Conservation (phyloP, 441 rosid species). For the Cnidoscolus chayamansa region DNA sequence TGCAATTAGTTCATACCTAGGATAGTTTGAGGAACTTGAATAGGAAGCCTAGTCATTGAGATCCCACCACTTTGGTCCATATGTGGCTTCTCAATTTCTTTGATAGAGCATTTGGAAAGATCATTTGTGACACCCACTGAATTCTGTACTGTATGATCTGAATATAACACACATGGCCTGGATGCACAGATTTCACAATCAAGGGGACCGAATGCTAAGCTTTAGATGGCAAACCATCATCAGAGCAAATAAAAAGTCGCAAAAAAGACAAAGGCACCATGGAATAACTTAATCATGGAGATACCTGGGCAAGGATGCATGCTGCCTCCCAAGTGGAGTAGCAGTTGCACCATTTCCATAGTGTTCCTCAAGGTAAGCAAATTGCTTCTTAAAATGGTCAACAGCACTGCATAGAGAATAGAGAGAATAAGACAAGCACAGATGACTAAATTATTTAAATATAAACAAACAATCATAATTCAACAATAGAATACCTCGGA, state of each 20-base stretch:
- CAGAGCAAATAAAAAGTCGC: background rate
- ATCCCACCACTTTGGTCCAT: constrained; percentile 55
- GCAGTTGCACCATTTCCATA: constrained; percentile 75
- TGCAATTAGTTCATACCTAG: constrained; percentile 41
- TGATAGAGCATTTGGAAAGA: constrained; percentile 76
- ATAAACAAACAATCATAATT: background rate
- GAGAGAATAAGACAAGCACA: background rate
- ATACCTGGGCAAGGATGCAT: constrained; percentile 92
- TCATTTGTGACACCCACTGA: constrained; percentile 62
- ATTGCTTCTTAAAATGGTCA: constrained; percentile 96
- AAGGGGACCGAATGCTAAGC: constrained; percentile 1
- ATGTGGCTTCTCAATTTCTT: constrained; percentile 61
- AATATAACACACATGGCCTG: constrained; percentile 85
- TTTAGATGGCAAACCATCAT: constrained; percentile 1
- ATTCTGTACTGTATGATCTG: constrained; percentile 56
- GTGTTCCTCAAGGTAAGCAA: constrained; percentile 92
- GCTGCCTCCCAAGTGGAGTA: constrained; percentile 85
- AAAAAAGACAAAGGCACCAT: background rate
- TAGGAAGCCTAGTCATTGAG: constrained; percentile 76
- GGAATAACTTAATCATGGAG: constrained; percentile 1
- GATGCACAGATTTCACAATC: constrained; percentile 24
- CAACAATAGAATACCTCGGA: constrained; percentile 55
- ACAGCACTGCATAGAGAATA: constrained; percentile 65
- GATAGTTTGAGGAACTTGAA: constrained; percentile 69
- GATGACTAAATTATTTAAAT: constrained; percentile 3